Base-by-base conservation (phyloP, 2,329 filamentous ascomycete species). In the Aspergillus flavus region DNA sequence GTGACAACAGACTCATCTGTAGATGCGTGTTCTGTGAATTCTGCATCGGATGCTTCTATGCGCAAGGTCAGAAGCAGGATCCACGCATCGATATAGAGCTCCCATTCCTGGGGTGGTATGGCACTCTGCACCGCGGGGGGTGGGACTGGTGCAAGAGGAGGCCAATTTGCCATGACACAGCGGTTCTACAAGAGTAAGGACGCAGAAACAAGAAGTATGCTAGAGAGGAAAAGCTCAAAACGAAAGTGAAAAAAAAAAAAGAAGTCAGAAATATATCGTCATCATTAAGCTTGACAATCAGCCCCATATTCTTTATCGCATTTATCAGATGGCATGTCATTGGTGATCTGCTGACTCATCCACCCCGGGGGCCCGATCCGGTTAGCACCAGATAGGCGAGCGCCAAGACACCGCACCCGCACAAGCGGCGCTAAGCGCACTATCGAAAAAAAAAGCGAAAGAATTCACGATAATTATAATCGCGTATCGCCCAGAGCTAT, bases 111-210 rank as follows among this genome's bases (percentile, higher is more conserved):
- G 4, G 87, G 79, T 45, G 84, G 82, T 64, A 97, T 85, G 68
- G 85, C 85, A 68, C 86, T 85, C 72, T 88, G 88, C 81, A 93
- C 88, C 61, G 82, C 81, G 39, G 86, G 80, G 65, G 89, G 85
- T 21, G 94, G 94, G 71, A 95, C 93, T 23, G 91, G 86, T 62
- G 91, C 93, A 77, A 97, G 84, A 39, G 89, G 85, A 48, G 93
- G 93, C 56, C 94, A 80, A 59, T 80, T 73, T 76, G 83, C 82
- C 75, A 76, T 70, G 74, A 65, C 45, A 78, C 71, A 80, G 83
- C 83, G 45, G 28, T 32, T 19, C 14, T 16, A 41, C 39, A n/a
- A 41, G 3, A 19, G 14, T 41, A 41, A 41, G 16, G 16, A 41
- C 14, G 7, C 19, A 41, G 19, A 1, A 41, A n/a, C 6, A 41